phyloP scores from a whole-genome alignment of 2,329 filamentous ascomycete species.

The Alternaria arborescens region DNA sequence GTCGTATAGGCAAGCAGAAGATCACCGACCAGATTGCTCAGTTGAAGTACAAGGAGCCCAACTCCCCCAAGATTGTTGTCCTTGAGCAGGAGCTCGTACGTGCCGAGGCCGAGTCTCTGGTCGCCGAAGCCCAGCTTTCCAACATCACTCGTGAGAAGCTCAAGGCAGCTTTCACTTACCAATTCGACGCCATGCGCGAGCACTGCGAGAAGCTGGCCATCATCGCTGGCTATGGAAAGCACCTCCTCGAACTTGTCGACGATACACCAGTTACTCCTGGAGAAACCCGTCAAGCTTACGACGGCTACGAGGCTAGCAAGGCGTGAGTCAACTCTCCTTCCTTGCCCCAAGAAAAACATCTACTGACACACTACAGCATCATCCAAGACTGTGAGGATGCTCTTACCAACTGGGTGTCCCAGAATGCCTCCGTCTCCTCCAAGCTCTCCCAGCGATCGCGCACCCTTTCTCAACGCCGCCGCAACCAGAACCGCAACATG shows the following conservation, averaged over 20 bases:
- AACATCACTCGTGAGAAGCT: slow-evolving; percentile 99
- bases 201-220: slow-evolving; percentile 98
- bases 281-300: slow-evolving; percentile 93
- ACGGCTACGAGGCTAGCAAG: slow-evolving; percentile 98
- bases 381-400: slow-evolving; percentile 99
- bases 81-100: slow-evolving; percentile 98
- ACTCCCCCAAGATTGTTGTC: slow-evolving; percentile 96
- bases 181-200: slow-evolving; percentile 96
- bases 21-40: slow-evolving; percentile 99
- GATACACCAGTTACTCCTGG: slow-evolving; percentile 97
- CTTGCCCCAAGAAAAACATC: neutral
- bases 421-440: slow-evolving; percentile 86
- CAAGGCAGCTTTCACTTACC: slow-evolving; percentile 97
- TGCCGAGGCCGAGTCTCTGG: slow-evolving; percentile 97
- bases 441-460: slow-evolving; percentile 88
- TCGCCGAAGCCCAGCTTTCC: slow-evolving; percentile 96
- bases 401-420: slow-evolving; percentile 94
- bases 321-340: slow-evolving; percentile 58
- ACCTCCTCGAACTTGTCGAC: slow-evolving; percentile 95
- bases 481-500: slow-evolving; percentile 69
- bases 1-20: slow-evolving; percentile 85
- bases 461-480: slow-evolving; percentile 83
- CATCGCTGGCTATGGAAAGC: slow-evolving; percentile 97
- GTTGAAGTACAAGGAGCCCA: slow-evolving; percentile 99
- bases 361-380: slow-evolving; percentile 65